phyloP scores from a whole-genome alignment of 2,329 filamentous ascomycete genomes.

The Cladosporium sp. region DNA sequence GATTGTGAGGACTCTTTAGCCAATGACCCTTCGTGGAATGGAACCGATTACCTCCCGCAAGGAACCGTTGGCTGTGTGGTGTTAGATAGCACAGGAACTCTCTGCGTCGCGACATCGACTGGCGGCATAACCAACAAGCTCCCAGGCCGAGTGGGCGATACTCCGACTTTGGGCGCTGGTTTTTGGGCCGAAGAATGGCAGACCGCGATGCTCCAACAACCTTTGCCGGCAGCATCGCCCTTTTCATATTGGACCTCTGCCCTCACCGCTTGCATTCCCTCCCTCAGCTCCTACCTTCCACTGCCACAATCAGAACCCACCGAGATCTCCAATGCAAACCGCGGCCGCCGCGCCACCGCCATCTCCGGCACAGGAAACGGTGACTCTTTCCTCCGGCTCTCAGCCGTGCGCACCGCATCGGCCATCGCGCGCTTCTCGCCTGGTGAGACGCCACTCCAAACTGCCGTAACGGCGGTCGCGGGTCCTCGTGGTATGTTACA shows the following conservation, averaged over 20 bases:
- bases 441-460: conserved; percentile 43
- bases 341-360: conserved; percentile 24
- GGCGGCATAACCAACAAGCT: conserved; percentile 88
- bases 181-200: conserved; percentile 90
- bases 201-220: not conserved
- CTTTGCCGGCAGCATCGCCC: conserved; percentile 1
- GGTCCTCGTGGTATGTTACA: conserved; percentile 71
- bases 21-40: conserved; percentile 51
- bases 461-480: conserved; percentile 61
- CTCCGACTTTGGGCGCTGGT: conserved; percentile 75
- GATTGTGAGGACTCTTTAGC: conserved; percentile 4
- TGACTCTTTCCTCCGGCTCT: conserved; percentile 74
- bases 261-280: conserved; percentile 23
- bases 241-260: not conserved
- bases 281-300: conserved; percentile 17
- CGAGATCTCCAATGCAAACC: not conserved
- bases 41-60: conserved; percentile 67
- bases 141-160: conserved; percentile 80
- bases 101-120: conserved; percentile 63
- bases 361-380: conserved; percentile 62
- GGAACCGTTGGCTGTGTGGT: conserved; percentile 82
- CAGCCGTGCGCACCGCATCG: conserved; percentile 66
- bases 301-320: conserved; percentile 16
- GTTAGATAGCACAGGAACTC: conserved; percentile 67
- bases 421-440: conserved; percentile 65